Conservation (phyloP, 768 basidiomycete species). For the Psilocybe azurescens region DNA sequence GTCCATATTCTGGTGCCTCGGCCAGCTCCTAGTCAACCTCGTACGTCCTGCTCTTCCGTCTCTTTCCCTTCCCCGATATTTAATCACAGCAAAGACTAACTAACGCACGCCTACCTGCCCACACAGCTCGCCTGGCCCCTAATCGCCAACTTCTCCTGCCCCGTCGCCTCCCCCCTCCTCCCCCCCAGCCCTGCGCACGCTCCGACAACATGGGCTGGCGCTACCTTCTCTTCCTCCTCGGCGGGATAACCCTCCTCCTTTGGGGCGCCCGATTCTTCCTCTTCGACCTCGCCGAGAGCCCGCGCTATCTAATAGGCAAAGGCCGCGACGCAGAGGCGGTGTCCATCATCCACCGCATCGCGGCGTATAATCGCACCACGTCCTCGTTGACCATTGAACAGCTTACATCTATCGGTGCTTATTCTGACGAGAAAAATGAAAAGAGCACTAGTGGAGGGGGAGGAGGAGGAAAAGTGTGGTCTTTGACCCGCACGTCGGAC, state of each 20-base stretch:
- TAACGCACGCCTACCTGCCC: no score
- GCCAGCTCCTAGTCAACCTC: conserved; percentile 62
- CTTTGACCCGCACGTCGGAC: conserved; percentile 43
- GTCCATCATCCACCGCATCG: conserved; percentile 62
- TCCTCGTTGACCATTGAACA: conserved; percentile 56
- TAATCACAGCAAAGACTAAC: neutral
- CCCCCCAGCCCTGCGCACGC: conserved; percentile 41
- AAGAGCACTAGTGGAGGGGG: neutral
- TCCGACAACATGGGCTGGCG: conserved; percentile 75
- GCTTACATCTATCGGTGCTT: conserved; percentile 35
- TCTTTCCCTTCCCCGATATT: no score
- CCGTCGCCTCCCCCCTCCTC: conserved; percentile 19
- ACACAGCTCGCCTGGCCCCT: conserved; percentile 67
- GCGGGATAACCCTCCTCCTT: conserved; percentile 68
- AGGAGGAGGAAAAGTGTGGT: conserved; percentile 19
- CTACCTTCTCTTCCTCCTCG: conserved; percentile 76
- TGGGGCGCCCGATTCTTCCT: conserved; percentile 68
- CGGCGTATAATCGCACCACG: conserved; percentile 62
- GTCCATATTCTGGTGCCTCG: conserved; percentile 84
- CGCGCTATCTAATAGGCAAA: conserved; percentile 74
- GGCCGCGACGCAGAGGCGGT: conserved; percentile 71
- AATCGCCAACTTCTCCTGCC: conserved; percentile 71
- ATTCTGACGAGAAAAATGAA: neutral
- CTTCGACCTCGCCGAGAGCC: conserved; percentile 73
- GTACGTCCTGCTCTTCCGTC: no score